Evolutionary conservation across 345 rosid genomes (phyloP), one percentile per base, ranked within the genome.

Genomic region (Gossypium mustelinum): DNA sequence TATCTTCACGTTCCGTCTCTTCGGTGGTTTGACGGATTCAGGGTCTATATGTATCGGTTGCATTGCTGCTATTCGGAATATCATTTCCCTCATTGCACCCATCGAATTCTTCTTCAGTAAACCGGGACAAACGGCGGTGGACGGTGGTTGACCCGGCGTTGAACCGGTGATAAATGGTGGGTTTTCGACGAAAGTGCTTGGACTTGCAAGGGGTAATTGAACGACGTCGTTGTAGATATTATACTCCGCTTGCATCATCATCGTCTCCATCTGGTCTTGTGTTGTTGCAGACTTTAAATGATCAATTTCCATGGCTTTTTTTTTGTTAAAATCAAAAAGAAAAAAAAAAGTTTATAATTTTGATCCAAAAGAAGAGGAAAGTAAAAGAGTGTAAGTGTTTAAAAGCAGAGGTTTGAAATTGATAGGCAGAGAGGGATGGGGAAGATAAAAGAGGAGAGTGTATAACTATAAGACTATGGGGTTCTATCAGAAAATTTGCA

Each of bases 81-180:
- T 87, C 82, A 89, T 90, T 81, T 88, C 94, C 79, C 92, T 84
- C 94, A 90, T 90, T 44, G 85, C 88, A 4, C 83, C 88, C 92
- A 84, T 84, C 7, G 92, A 85, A 67, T 72, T 77, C 81, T 66
- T 79, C 79, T 84, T 83, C 45, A 75, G 84, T 0, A 68, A 47
- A 47, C 41, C 57, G 9, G 39, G 39, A 34, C 6, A 34, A 34
- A 34, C 6, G 39, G 74, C 55, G 29, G 62, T 22, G 62, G 29
- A 6, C 1, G 56, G 41, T 29, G 70, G 69, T 16, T 75, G 84
- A 76, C 25, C 13, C 20, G 79, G 39, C 47, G 25, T 48, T 41
- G 57, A 58, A 12, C 58, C 55, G 14, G 68, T 52, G 29, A 77
- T 13, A 75, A 75, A 70, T 12, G 81, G 62, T 1, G 72, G 43